Evolutionary conservation across 768 basidiomycete genomes (phyloP), one percentile per base, ranked within the genome.

Genomic region (Mycena epipterygia): DNA sequence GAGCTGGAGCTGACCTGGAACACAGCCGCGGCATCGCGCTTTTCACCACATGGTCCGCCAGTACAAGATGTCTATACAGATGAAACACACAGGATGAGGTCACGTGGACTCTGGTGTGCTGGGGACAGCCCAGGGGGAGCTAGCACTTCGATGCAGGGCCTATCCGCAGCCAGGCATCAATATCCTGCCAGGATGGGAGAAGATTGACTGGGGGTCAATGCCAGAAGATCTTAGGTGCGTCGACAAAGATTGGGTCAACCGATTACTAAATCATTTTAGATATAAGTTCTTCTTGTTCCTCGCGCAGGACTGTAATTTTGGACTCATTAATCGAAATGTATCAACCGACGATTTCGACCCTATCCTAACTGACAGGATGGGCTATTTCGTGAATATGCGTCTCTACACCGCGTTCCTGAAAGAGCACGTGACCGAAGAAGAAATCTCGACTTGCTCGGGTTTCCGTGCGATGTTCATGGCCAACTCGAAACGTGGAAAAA

Each of bases 91-190:
- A 1, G 70, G 67, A 0, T 25, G 66, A 29, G 66, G 58, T 0
- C 35, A 6, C 33, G 56, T 19, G n/a, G 19, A 21, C 33, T 25
- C 27, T 7, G 70, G 70, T 0, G 61, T 67, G 2, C 7, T 0
- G 1, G 37, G 41, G n/a, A 55, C 57, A 21, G 44, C 1, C 17
- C 53, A 19, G 44, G 66, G 58, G 19, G 56, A 41, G 57, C 59
- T 72, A 9, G 66, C 67, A 8, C 0, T 72, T 14, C 32, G n/a
- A 3, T 72, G 70, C 27, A 67, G 49, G 0, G 70, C 70, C 0
- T 72, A 67, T 23, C 70, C 70, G 0, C 58, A 49, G 3, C 70
- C 66, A 1, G 58, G 23, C 1, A 49, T 52, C 0, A 71, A 71
- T 29, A 33, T 71, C 0, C 65, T 57, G 1, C 19, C 8, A 12